Evolutionary conservation across 208 protist species (phyloP).

Genomic region (Porcisia hertigi): DNA sequence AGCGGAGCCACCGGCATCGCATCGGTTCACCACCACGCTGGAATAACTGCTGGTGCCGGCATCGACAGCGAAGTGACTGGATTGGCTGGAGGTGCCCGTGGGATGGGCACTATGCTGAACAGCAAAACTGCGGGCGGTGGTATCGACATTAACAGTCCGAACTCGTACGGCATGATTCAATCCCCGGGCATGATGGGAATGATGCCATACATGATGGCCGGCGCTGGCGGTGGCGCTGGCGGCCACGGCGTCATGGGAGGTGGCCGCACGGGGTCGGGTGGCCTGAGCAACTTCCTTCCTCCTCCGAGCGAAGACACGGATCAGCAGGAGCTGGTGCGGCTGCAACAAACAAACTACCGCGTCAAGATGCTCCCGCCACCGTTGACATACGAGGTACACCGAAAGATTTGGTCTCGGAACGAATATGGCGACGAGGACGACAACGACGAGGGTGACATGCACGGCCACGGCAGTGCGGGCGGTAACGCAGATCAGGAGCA

Average conservation of each 20-base stretch:
- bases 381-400: constrained; percentile 46
- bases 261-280: constrained; percentile 1
- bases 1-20: not conserved
- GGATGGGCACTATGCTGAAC: constrained; percentile 11
- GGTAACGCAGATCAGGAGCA: constrained; percentile 16
- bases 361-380: constrained; percentile 56
- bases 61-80: constrained; percentile 14
- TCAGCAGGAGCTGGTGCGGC: constrained; percentile 35
- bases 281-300: constrained; percentile 30
- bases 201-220: constrained; percentile 24
- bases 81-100: constrained; percentile 1
- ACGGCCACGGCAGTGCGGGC: constrained; percentile 5
- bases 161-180: constrained; percentile 25
- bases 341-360: constrained; percentile 43
- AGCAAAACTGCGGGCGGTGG: constrained; percentile 2
- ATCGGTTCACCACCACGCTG: constrained; percentile 8
- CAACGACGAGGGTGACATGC: constrained; percentile 11
- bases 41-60: constrained; percentile 6
- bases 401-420: constrained; percentile 39
- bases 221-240: not conserved
- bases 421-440: constrained; percentile 39
- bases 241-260: constrained; percentile 13
- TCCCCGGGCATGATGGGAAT: constrained; percentile 21
- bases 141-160: constrained; percentile 22
- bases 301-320: constrained; percentile 34